Conservation (phyloP, 2,329 filamentous ascomycete species). For the Penicillium brasilianum region DNA sequence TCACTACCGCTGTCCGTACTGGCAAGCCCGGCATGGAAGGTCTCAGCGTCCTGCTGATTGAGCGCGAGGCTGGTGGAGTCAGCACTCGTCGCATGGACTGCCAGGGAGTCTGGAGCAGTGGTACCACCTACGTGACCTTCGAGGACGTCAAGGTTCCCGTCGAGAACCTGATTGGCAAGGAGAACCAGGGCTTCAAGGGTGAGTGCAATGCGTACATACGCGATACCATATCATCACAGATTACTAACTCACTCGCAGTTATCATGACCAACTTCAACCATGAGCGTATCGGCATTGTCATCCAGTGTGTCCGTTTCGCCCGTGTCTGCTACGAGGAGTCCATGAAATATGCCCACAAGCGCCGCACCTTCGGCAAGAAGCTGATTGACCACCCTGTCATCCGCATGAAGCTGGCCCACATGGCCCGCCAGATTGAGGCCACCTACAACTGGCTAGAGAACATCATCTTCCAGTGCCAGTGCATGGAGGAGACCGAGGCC, state of each 20-base stretch:
- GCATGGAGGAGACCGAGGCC: constrained; percentile 92
- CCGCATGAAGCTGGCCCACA: constrained; percentile 95
- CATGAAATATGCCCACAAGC: constrained; percentile 96
- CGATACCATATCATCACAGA: not conserved
- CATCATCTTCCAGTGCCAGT: constrained; percentile 87
- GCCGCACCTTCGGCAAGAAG: constrained; percentile 93
- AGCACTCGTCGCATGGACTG: constrained; percentile 96
- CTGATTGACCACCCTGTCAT: constrained; percentile 97
- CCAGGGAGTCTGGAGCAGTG: constrained; percentile 93
- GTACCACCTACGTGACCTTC: constrained; percentile 96
- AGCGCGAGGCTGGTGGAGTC: constrained; percentile 82
- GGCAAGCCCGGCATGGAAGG: constrained; percentile 90
- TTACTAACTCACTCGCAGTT: constrained; percentile 51
- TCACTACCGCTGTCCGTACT: constrained; percentile 94
- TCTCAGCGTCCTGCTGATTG: constrained; percentile 86
- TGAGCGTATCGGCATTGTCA: constrained; percentile 97
- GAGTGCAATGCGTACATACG: constrained; percentile 26
- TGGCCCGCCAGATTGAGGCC: constrained; percentile 97
- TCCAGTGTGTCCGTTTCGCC: constrained; percentile 93
- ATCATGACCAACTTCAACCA: constrained; percentile 99
- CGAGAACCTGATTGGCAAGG: constrained; percentile 97
- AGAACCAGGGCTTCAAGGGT: constrained; percentile 94
- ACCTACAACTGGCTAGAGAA: constrained; percentile 98
- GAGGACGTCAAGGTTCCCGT: constrained; percentile 99
- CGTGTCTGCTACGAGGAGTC: constrained; percentile 97